phyloP scores from a whole-genome alignment of 768 basidiomycete species.

The Trametes meyenii region DNA sequence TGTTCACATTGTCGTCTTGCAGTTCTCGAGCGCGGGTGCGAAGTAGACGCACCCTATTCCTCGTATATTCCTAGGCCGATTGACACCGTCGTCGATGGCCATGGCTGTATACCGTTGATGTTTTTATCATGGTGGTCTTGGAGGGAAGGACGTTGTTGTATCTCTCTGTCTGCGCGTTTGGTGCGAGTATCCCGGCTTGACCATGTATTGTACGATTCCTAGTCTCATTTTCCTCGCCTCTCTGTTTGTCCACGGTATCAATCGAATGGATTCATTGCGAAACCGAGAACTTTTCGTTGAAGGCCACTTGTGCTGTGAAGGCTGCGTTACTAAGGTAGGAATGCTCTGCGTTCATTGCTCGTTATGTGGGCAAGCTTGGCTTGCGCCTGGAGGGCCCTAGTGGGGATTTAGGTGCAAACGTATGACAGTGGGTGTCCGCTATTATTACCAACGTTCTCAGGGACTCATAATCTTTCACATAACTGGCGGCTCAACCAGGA shows the following conservation, averaged over 20 bases:
- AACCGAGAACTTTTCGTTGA: too few species aligned
- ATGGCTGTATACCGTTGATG: background rate
- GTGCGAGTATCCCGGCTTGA: constrained; percentile 15
- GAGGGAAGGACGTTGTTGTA: constrained; percentile 17
- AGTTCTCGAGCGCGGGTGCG: constrained; percentile 51
- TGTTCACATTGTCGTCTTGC: background rate
- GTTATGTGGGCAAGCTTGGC: too few species aligned
- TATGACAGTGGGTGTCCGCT: too few species aligned
- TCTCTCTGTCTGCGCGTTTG: constrained; percentile 17
- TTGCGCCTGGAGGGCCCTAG: too few species aligned
- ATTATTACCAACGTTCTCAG: too few species aligned
- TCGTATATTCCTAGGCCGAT: background rate
- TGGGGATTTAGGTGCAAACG: too few species aligned
- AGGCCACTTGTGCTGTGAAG: too few species aligned
- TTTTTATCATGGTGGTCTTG: background rate
- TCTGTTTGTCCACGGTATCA: constrained; percentile 1
- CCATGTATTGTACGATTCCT: constrained; percentile 23
- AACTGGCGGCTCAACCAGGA: too few species aligned
- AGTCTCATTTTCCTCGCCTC: constrained; percentile 12
- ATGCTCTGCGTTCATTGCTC: too few species aligned
- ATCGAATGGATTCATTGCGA: constrained; percentile 3
- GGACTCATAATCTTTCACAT: too few species aligned
- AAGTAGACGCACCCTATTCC: constrained; percentile 36
- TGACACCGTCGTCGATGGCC: background rate
- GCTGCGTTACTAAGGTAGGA: too few species aligned